A percentile compares a stretch with the other conserved stretches of the same genome.
Evolutionary conservation across 139 green algal species (phyloP).

Genomic region (Closterium sp.): DNA sequence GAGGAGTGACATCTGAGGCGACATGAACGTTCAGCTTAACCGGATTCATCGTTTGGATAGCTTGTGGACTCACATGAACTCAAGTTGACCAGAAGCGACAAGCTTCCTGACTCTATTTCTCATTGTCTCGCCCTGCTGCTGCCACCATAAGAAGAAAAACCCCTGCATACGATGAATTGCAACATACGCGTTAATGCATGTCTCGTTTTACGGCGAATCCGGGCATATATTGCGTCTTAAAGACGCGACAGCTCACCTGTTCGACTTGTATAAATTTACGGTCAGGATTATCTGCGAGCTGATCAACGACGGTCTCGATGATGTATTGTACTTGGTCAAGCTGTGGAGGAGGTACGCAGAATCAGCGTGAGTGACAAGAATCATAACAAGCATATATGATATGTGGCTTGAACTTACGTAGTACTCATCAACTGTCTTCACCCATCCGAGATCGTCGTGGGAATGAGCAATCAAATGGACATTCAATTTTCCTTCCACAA

Average conservation of each 20-base stretch:
- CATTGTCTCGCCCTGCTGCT: neutral
- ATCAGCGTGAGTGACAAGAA: neutral
- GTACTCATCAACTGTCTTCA: slow-evolving; percentile 91
- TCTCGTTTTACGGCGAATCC: neutral
- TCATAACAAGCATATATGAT: neutral
- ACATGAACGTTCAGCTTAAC: neutral
- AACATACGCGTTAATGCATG: neutral
- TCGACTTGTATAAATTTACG: slow-evolving; percentile 79
- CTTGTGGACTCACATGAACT: neutral
- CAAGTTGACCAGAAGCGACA: neutral
- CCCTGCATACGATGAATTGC: neutral
- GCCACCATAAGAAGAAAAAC: neutral
- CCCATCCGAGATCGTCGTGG: slow-evolving; percentile 85
- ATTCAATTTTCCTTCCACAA: slow-evolving; percentile 60
- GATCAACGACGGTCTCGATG: slow-evolving; percentile 72
- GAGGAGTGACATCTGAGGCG: neutral
- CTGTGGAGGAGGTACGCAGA: neutral
- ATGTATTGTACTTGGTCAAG: slow-evolving; percentile 70
- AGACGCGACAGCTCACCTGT: slow-evolving; percentile 52
- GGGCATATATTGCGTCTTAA: neutral
- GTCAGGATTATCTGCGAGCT: slow-evolving; percentile 66
- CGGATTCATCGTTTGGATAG: neutral
- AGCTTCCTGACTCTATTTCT: neutral
- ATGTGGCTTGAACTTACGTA: slow-evolving; percentile 62
- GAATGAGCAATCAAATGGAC: slow-evolving; percentile 82